Evolutionary conservation across 345 rosid genomes (phyloP), one percentile per base, ranked within the genome.

Genomic region (Sisymbrium altissimum): DNA sequence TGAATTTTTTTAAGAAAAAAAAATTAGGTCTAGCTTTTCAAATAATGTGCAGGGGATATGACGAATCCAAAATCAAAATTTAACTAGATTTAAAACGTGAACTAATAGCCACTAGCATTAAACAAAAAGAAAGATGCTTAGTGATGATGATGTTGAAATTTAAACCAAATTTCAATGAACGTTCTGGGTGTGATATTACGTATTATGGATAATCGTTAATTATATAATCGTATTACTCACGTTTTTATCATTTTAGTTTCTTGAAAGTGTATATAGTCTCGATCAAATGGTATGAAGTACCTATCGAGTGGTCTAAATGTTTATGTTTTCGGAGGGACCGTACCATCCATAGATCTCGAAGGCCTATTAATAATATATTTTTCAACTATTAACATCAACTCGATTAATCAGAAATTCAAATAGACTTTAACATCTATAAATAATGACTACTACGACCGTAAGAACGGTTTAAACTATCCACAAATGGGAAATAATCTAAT

Each of bases 111-210:
- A 58, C 48, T 45, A 33, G n/a, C 44, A 19, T 21, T 45, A 32
- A 43, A 69, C 12, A 13, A 36, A 57, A 45, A 56, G 9, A 43
- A 30, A 32, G 35, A 32, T 17, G 54, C 18, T 55, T 55, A 21
- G 25, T 70, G 56, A 70, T 21, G 66, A 70, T 33, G 65, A 69
- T 21, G 36, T 19, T 21, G n/a, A 19, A 17, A 54, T 54, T 9
- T 11, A 10, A 25, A 25, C 40, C 27, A 15, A 39, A n/a, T 0
- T 38, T 12, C 6, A 39, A 68, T 53, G 40, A 57, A 21, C 3
- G 14, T 9, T 21, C 25, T 45, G 45, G 35, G 66, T 44, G 56
- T 21, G 18, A 32, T 57, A 33, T 57, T 57, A 44, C 65, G 66
- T 56, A 30, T 30, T 4, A 69, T 56, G 54, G 25, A 9, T 69